phyloP scores from a whole-genome alignment of 805 yeast genomes.

The Barnettozyma wickerhamii region DNA sequence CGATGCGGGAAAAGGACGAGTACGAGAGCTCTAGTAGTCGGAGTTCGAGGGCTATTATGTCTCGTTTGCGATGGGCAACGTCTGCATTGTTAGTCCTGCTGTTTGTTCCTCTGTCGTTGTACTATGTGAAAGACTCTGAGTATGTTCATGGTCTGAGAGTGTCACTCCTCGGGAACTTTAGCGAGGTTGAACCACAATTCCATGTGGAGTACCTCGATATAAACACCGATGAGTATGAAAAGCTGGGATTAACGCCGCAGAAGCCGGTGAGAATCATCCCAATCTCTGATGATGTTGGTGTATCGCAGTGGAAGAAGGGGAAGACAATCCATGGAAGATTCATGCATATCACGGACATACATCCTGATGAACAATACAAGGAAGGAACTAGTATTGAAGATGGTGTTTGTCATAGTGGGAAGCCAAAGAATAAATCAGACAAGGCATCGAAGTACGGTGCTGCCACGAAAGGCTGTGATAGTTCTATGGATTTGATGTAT shows the following conservation, averaged over 20 bases:
- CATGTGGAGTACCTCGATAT: conserved; percentile 11
- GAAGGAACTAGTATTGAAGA: conserved; percentile 47
- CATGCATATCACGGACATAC: conserved; percentile 82
- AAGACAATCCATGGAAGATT: conserved; percentile 58
- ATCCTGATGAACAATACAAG: conserved; percentile 69
- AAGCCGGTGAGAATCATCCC: conserved; percentile 31
- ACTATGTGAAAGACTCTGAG: too few relatives aligned
- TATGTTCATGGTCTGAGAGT: too few relatives aligned
- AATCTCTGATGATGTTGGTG: conserved; percentile 4
- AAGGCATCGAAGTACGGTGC: conserved; percentile 67
- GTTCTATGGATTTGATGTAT: conserved; percentile 58
- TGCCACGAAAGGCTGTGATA: conserved; percentile 73
- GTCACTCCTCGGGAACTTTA: too few relatives aligned
- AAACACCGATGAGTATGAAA: conserved; percentile 27
- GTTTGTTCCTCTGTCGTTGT: too few relatives aligned
- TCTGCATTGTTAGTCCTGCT: too few relatives aligned
- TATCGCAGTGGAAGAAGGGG: conserved; percentile 9
- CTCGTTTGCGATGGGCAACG: too few relatives aligned
- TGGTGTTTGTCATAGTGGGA: conserved; percentile 54
- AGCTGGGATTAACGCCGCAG: conserved; percentile 38
- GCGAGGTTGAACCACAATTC: conserved; percentile 3
- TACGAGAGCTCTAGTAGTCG: too few relatives aligned
- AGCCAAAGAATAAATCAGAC: conserved; percentile 29
- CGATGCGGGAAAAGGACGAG: too few relatives aligned
- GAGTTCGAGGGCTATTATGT: too few relatives aligned